Evolutionary conservation across 2,329 filamentous ascomycete species (phyloP), one percentile per base, ranked within the genome.

Genomic region (Knufia fluminis): DNA sequence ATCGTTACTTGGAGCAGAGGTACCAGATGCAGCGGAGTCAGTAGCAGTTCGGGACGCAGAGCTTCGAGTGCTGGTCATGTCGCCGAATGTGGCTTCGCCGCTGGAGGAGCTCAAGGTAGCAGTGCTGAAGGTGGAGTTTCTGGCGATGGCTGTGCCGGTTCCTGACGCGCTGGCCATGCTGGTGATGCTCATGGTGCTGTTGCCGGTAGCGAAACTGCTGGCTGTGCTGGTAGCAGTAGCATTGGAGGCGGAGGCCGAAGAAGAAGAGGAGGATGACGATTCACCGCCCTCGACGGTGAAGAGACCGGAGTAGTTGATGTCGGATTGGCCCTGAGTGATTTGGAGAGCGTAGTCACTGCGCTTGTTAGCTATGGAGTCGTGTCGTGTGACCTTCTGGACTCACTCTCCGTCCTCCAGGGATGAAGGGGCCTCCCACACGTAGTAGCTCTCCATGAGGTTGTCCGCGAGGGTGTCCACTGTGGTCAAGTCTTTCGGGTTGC

Each of bases 81-180:
- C 33, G 20, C 33, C 45, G 33, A 40, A 53, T 41, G 52, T 54
- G 1, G 55, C 52, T 3, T 56, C 51, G 20, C 52, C 48, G 28
- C 56, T 52, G 19, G 58, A 48, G 3, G 49, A 52, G 22, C 46
- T 50, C 42, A 53, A 36, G 44, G 52, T 52, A 23, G 45, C 47
- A 8, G 48, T 54, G 31, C 57, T 59, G 28, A 62, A 63, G 36
- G 60, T 59, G 41, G 60, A 62, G 28, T 64, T 59, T 45, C 85
- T 71, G 28, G 80, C 79, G 46, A 85, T 64, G 38, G 80, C 78
- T 6, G 81, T 81, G 22, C 80, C 80, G 43, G 83, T 62, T 40
- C 80, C 79, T 3, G 45, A 39, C 42, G 51, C 31, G 40, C 46
- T 52, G 17, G 54, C 44, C 22, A 48, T 45, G 32, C 45, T 48